Base-by-base conservation (phyloP, 2,329 filamentous ascomycete species). In the Xylariaceae sp. region DNA sequence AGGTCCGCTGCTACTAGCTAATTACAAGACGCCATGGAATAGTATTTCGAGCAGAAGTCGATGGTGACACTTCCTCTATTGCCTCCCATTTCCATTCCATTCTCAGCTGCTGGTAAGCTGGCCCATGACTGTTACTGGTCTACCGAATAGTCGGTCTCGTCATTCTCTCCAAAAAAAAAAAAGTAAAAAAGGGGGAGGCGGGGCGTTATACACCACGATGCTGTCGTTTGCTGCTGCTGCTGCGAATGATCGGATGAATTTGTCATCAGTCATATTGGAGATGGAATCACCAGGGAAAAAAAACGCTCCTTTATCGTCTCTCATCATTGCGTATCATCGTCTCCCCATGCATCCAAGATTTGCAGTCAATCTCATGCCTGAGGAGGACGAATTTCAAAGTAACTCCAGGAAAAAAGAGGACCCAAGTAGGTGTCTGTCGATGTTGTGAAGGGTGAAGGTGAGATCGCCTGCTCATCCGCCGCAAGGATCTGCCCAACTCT, bases 41-140 rank as follows among this genome's bases (percentile, higher is more conserved):
- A 32, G 37, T 37, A 42, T 24, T 42, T 45, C 40, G 45, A 33
- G 40, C 42, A 48, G 45, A 26, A 32, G 34, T 43, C 44, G 32
- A 38, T 44, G 22, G 11, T 39, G 32, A 28, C 29, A 35, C 38
- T 34, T 7, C 28, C 37, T 41, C 38, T 35, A 19, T 18, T n/a
- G 15, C n/a, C 19, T 17, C 33, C 30, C 37, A 41, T 39, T 45
- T 31, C 34, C 37, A 38, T 30, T 37, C 33, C 41, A 38, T 30
- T 37, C 33, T 43, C 49, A 51, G 49, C 50, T 52, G 38, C 50
- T 51, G 47, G 47, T 51, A 49, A 52, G 45, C 46, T 52, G 38
- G 34, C 42, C 41, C 24, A 39, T 35, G 28, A 37, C 43, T 18
- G 22, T 39, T 48, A 43, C 48, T 45, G 39, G 48, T 48, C 43